Percentiles rank a stretch among this genome's conserved stretches.
Evolutionary conservation across 2,329 filamentous ascomycete species (phyloP).

Genomic region (Ascochyta fabae): DNA sequence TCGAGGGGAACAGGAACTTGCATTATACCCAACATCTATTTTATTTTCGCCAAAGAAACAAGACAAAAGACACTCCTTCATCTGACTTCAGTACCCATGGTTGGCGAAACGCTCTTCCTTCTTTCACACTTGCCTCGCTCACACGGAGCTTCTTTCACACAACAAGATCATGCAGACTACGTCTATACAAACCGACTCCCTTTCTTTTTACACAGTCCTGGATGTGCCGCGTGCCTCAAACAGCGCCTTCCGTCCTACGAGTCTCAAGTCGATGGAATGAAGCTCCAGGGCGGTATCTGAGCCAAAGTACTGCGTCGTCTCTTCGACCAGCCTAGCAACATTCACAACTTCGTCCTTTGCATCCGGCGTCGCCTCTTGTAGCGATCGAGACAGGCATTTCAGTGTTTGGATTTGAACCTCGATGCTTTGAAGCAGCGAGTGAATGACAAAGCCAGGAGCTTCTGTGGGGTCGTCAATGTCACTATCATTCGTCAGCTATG

Average conservation of each 20-base stretch:
- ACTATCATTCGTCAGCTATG: conserved; percentile 12
- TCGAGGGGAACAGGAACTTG: neutral
- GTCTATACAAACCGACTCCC: neutral
- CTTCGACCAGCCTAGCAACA: conserved; percentile 24
- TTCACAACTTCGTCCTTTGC: conserved; percentile 26
- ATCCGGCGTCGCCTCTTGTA: conserved; percentile 35
- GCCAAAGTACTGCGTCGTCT: conserved; percentile 31
- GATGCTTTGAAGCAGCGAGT: conserved; percentile 31
- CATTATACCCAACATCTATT: conserved; percentile 24
- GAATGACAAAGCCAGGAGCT: conserved; percentile 27
- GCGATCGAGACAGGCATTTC: conserved; percentile 29
- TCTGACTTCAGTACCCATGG: neutral
- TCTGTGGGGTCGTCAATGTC: conserved; percentile 26
- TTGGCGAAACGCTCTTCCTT: neutral
- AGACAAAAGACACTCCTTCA: neutral
- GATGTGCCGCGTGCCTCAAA: conserved; percentile 22
- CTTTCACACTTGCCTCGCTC: neutral
- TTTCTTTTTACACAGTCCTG: neutral
- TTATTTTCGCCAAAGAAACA: neutral
- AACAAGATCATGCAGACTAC: neutral
- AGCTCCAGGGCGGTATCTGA: conserved; percentile 23
- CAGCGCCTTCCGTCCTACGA: conserved; percentile 27
- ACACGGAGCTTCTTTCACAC: neutral
- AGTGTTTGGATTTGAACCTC: conserved; percentile 30
- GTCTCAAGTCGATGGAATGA: conserved; percentile 24